phyloP scores from a whole-genome alignment of 148 eudicot species.

The Cornus controversa region DNA sequence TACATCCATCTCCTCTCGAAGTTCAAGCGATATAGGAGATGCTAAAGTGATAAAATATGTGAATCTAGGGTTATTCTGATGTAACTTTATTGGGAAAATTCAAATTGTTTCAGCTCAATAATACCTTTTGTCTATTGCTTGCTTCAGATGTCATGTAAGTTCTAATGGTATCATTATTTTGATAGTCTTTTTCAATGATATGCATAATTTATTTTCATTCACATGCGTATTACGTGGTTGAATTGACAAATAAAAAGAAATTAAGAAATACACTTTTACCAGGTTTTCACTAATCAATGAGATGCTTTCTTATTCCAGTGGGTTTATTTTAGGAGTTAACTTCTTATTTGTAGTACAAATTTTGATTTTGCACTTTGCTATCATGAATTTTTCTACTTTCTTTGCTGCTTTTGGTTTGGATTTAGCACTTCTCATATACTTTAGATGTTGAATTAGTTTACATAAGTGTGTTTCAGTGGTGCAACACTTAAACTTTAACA shows the following conservation, averaged over 20 bases:
- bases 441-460: neutral
- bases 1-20: slow-evolving; percentile 60
- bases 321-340: neutral
- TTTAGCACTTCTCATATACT: neutral
- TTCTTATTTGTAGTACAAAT: too few relatives aligned
- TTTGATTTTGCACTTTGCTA: too few relatives aligned
- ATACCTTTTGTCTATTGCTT: slow-evolving; percentile 15
- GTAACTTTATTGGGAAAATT: slow-evolving; percentile 11
- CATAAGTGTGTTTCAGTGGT: neutral
- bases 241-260: neutral
- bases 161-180: slow-evolving; percentile 15
- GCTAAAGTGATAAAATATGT: neutral
- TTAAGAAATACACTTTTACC: neutral
- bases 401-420: neutral
- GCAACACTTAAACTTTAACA: too few relatives aligned
- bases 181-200: neutral
- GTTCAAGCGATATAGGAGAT: slow-evolving; percentile 14
- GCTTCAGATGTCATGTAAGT: slow-evolving; percentile 19
- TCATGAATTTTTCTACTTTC: neutral
- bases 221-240: neutral
- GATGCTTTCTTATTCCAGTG: neutral
- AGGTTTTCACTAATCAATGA: neutral
- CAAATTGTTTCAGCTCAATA: slow-evolving; percentile 12
- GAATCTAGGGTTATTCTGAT: slow-evolving; percentile 5
- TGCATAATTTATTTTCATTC: neutral